Conservation (phyloP, 1,284 basidiomycete species). For the Tausonia pullulans region DNA sequence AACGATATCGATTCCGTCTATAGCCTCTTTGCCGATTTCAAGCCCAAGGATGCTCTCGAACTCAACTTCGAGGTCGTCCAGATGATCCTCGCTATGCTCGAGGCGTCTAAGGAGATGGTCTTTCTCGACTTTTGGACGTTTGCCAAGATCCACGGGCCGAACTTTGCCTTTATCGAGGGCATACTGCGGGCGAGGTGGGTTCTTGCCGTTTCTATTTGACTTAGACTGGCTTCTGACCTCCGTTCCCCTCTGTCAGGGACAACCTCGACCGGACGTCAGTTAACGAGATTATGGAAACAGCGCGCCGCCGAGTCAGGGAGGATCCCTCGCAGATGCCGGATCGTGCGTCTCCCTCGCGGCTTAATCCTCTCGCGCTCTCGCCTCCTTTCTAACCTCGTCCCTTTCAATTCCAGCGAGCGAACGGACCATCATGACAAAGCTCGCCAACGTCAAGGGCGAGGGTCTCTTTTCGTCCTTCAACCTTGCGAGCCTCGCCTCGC, state of each 20-base stretch:
- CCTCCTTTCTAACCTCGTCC: neutral
- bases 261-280: constrained; percentile 80
- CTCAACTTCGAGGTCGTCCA: constrained; percentile 77
- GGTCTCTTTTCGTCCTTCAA: neutral
- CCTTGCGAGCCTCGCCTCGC: neutral
- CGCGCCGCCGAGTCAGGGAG: constrained; percentile 83
- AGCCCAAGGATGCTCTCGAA: constrained; percentile 69
- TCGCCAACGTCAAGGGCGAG: constrained; percentile 8
- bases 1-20: constrained; percentile 68
- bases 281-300: constrained; percentile 87
- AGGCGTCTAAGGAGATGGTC: constrained; percentile 81
- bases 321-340: constrained; percentile 54
- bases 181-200: constrained; percentile 57
- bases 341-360: constrained; percentile 35
- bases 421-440: constrained; percentile 14
- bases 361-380: neutral
- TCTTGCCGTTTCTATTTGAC: neutral
- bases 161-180: constrained; percentile 79
- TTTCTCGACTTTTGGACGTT: constrained; percentile 94
- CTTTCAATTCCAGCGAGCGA: neutral
- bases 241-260: constrained; percentile 39
- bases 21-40: constrained; percentile 69
- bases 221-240: neutral
- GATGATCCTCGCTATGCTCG: constrained; percentile 69
- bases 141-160: constrained; percentile 90